These are phyloP conservation scores for Scheffersomyces illinoinensis DNA, from an alignment of 1,139 yeast genomes.

Conservation along the genomic window DNA sequence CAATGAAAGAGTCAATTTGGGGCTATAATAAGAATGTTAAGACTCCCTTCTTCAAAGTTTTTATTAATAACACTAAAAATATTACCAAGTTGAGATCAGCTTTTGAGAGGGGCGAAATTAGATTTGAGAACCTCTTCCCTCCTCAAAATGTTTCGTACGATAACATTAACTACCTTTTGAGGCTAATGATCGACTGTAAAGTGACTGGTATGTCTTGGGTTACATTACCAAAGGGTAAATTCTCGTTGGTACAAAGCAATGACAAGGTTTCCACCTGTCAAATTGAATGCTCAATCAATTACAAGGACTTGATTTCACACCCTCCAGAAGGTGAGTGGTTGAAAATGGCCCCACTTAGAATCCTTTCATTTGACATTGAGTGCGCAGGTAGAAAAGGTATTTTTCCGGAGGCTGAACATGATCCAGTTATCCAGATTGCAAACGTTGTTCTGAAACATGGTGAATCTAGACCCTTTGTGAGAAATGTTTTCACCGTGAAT, in stretches of 20 bases:
- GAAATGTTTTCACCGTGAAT: conserved; percentile 92
- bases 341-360: conserved; percentile 89
- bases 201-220: conserved; percentile 98
- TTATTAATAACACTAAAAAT: conserved; percentile 62
- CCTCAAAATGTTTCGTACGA: conserved; percentile 74
- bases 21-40: conserved; percentile 82
- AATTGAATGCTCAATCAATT: conserved; percentile 73
- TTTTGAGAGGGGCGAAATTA: conserved; percentile 83
- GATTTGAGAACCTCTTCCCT: conserved; percentile 61
- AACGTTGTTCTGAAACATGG: conserved; percentile 88
- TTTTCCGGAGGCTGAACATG: conserved; percentile 92
- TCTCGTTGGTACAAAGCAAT: conserved; percentile 42
- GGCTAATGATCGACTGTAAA: conserved; percentile 90
- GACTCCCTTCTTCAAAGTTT: conserved; percentile 77
- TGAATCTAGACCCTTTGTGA: conserved; percentile 77
- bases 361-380: conserved; percentile 93
- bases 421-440: conserved; percentile 96
- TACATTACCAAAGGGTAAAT: conserved; percentile 77
- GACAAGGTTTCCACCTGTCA: conserved; percentile 74
- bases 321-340: conserved; percentile 93
- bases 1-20: conserved; percentile 85
- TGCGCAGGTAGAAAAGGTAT: conserved; percentile 98
- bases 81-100: conserved; percentile 70
- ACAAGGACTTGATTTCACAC: conserved; percentile 70
- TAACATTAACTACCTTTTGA: conserved; percentile 78